Percentiles rank a stretch among this genome's conserved stretches.
phyloP scores from a whole-genome alignment of 2,329 filamentous ascomycete genomes.

The Phyllosticta citrichinensis region DNA sequence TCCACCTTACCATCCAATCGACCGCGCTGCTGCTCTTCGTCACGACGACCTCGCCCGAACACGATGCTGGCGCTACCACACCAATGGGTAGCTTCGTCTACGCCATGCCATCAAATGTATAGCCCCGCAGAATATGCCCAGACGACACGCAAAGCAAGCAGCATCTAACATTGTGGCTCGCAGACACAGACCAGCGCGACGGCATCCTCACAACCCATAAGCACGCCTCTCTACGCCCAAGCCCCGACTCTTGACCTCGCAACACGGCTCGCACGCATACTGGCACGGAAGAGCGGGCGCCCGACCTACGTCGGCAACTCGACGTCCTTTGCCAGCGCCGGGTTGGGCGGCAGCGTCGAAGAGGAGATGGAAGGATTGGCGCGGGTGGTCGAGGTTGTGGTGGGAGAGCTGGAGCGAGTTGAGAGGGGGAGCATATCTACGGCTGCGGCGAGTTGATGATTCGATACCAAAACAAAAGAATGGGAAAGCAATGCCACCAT shows the following conservation, averaged over 20 bases:
- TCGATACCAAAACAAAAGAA: background rate
- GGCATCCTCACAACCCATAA: conserved; percentile 51
- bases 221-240: conserved; percentile 68
- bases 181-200: conserved; percentile 18
- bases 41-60: conserved; percentile 40
- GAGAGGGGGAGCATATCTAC: background rate
- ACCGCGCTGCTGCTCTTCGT: conserved; percentile 48
- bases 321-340: conserved; percentile 62
- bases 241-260: conserved; percentile 78
- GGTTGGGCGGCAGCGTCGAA: conserved; percentile 65
- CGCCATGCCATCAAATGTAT: conserved; percentile 74
- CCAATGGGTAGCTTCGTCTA: conserved; percentile 84
- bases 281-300: conserved; percentile 60
- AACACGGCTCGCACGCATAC: conserved; percentile 69
- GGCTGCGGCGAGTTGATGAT: background rate
- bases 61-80: conserved; percentile 22
- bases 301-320: conserved; percentile 91
- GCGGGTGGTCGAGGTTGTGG: conserved; percentile 60
- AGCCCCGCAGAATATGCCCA: conserved; percentile 14
- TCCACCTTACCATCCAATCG: conserved; percentile 46
- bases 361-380: conserved; percentile 90
- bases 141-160: conserved; percentile 23
- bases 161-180: background rate
- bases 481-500: too few relatives aligned
- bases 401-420: conserved; percentile 38